Conservation (phyloP, 805 yeast species). For the Komagataella populi region DNA sequence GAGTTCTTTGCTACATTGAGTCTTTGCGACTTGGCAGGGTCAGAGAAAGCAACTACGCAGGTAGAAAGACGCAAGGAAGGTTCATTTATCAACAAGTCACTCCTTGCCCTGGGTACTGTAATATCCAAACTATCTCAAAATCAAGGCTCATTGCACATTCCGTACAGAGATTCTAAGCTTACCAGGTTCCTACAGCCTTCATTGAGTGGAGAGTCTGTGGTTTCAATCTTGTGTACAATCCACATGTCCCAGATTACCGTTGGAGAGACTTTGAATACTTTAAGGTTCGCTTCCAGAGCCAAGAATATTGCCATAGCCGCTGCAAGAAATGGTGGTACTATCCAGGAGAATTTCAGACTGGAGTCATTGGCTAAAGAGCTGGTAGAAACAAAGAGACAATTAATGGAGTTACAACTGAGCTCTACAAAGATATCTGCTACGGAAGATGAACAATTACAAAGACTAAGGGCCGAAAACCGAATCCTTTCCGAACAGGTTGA, state of each 20-base stretch:
- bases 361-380: constrained; percentile 44
- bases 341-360: constrained; percentile 29
- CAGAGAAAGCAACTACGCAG: constrained; percentile 75
- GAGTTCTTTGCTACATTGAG: constrained; percentile 49
- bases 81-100: constrained; percentile 80
- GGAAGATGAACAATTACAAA: constrained; percentile 19
- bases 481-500: constrained; percentile 55
- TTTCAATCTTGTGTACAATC: constrained; percentile 78
- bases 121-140: constrained; percentile 50
- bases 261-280: constrained; percentile 77
- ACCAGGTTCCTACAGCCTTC: constrained; percentile 89
- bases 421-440: constrained; percentile 1
- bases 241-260: constrained; percentile 46
- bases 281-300: constrained; percentile 88
- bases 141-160: constrained; percentile 47
- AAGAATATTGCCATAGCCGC: constrained; percentile 70
- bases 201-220: constrained; percentile 72
- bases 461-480: constrained; percentile 45
- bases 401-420: constrained; percentile 20
- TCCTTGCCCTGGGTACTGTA: constrained; percentile 85
- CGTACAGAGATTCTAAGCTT: constrained; percentile 86
- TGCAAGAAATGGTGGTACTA: constrained; percentile 27
- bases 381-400: constrained; percentile 46
- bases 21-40: constrained; percentile 91
- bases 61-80: constrained; percentile 87